These are phyloP conservation scores for Candida michaelii DNA, from an alignment of 805 yeast species.

Conservation along the genomic window DNA sequence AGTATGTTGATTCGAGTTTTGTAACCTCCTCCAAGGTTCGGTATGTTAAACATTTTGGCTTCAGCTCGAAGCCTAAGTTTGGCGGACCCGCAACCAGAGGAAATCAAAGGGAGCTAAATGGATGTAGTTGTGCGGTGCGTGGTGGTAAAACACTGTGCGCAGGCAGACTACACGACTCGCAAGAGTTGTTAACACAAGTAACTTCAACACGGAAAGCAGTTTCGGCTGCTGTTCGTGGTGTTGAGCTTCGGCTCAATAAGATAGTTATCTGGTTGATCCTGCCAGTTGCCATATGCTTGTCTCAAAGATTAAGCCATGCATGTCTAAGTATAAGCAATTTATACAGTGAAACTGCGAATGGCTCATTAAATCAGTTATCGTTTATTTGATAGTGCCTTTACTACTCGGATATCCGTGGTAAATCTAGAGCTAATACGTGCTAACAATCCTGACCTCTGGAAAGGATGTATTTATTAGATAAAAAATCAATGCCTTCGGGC, in stretches of 20 bases:
- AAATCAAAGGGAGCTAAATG: slow-evolving; percentile 8
- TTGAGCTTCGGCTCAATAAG: not conserved
- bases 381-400: slow-evolving; percentile 41
- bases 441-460: slow-evolving; percentile 33
- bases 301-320: slow-evolving; percentile 13
- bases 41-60: slow-evolving; percentile 22
- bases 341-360: slow-evolving; percentile 48
- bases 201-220: not conserved
- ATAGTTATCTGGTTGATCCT: slow-evolving; percentile 10
- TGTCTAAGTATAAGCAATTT: slow-evolving; percentile 14
- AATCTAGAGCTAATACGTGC: slow-evolving; percentile 52
- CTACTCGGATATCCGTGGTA: slow-evolving; percentile 50
- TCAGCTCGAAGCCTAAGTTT: slow-evolving; percentile 4
- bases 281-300: slow-evolving; percentile 14
- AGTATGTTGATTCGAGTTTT: slow-evolving; percentile 12
- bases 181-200: slow-evolving; percentile 3
- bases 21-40: slow-evolving; percentile 31
- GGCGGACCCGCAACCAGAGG: slow-evolving; percentile 8
- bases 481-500: slow-evolving; percentile 46
- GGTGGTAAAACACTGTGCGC: not conserved
- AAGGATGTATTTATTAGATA: slow-evolving; percentile 46
- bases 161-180: not conserved
- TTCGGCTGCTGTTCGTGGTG: not conserved
- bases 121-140: not conserved
- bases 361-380: slow-evolving; percentile 51